Percentiles rank a stretch among this genome's conserved stretches.
Evolutionary conservation across 2,329 filamentous ascomycete genomes (phyloP).

Genomic region (Colletotrichum zoysiae): DNA sequence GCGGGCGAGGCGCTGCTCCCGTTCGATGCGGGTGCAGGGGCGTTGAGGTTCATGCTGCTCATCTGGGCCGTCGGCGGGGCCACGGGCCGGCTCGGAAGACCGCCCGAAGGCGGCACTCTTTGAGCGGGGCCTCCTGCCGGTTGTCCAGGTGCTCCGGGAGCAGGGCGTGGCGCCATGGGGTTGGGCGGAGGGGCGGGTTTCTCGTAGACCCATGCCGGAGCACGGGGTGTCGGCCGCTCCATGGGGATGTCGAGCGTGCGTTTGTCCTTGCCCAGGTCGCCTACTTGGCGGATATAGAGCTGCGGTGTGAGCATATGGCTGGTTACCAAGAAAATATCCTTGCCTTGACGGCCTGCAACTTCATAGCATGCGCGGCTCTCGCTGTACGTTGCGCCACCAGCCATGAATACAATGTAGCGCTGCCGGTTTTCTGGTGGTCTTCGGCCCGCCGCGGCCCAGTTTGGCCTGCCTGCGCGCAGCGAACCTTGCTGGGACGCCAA

Average conservation of each 20-base stretch:
- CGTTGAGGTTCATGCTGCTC: constrained; percentile 65
- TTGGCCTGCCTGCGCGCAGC: constrained; percentile 90
- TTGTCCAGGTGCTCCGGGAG: constrained; percentile 44
- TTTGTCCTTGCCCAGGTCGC: constrained; percentile 81
- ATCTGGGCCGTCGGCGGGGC: constrained; percentile 67
- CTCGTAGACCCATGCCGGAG: constrained; percentile 89
- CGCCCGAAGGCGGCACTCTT: constrained; percentile 45
- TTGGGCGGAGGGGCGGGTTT: constrained; percentile 68
- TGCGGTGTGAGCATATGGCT: constrained; percentile 93
- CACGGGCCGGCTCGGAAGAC: constrained; percentile 53
- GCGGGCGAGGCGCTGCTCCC: constrained; percentile 43
- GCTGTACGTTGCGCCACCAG: constrained; percentile 93
- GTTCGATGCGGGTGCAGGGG: constrained; percentile 44
- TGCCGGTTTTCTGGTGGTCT: constrained; percentile 84
- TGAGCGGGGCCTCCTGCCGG: constrained; percentile 45
- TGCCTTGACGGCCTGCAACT: constrained; percentile 75
- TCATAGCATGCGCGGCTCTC: constrained; percentile 93
- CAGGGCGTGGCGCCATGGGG: constrained; percentile 49
- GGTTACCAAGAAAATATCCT: constrained; percentile 89
- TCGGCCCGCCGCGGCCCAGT: constrained; percentile 89
- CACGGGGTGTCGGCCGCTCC: constrained; percentile 83
- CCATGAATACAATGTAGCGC: constrained; percentile 93
- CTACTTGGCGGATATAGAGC: constrained; percentile 85
- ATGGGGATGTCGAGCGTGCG: constrained; percentile 83
- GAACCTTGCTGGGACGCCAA: constrained; percentile 75